Conservation (phyloP, 768 basidiomycete genomes). For the Mycena indigotica region DNA sequence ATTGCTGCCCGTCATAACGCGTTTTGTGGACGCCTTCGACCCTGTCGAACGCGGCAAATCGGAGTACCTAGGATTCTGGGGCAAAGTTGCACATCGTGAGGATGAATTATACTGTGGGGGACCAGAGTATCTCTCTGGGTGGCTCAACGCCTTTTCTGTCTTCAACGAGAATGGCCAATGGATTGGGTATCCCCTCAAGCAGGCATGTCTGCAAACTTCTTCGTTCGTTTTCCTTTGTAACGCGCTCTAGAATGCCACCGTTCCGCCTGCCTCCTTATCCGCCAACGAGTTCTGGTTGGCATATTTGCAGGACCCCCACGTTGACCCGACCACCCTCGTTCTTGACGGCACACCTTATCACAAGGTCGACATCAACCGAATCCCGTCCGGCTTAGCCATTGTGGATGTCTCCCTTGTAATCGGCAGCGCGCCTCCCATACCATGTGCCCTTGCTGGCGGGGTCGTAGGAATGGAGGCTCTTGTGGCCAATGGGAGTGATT, state of each 20-base stretch:
- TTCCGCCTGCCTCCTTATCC: neutral
- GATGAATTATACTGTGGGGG: constrained; percentile 21
- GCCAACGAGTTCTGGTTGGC: neutral
- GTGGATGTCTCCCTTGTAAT: neutral
- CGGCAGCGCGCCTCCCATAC: neutral
- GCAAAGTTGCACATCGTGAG: constrained; percentile 30
- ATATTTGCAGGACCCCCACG: neutral
- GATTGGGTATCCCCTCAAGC: constrained; percentile 23
- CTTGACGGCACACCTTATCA: neutral
- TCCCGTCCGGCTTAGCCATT: neutral
- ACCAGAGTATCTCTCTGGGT: constrained; percentile 32
- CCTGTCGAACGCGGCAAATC: constrained; percentile 21
- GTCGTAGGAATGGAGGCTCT: neutral
- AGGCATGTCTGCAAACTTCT: neutral
- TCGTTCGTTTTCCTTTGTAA: neutral
- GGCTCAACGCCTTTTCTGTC: constrained; percentile 41
- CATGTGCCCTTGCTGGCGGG: constrained; percentile 1
- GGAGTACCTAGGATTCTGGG: constrained; percentile 36
- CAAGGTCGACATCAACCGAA: neutral
- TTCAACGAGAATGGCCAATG: constrained; percentile 36
- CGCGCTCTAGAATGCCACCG: neutral
- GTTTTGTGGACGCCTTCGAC: constrained; percentile 40
- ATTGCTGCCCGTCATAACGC: constrained; percentile 40
- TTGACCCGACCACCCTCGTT: neutral
- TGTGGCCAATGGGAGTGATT: neutral